Evolutionary conservation across 306 rosid genomes (phyloP).

Genomic region (Acacia acuminata): DNA sequence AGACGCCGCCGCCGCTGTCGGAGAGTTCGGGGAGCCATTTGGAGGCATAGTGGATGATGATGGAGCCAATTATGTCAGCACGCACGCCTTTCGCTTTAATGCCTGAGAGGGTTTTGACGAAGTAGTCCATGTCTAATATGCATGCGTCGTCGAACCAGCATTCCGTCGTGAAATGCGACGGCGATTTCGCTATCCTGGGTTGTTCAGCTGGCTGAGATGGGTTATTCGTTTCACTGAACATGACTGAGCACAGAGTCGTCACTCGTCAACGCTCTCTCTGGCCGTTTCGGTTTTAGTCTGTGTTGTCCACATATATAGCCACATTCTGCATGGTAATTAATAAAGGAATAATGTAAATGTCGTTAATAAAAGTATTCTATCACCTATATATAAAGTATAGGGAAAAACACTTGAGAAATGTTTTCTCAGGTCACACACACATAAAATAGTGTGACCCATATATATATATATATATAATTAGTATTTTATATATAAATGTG

Average conservation of each 20-base stretch:
- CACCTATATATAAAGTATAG: no score
- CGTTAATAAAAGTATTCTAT: no score
- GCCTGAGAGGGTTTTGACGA: slow-evolving; percentile 79
- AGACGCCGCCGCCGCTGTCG: slow-evolving; percentile 12
- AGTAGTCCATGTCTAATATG: slow-evolving; percentile 93
- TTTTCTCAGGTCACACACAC: no score
- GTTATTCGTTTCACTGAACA: slow-evolving; percentile 39
- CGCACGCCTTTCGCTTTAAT: slow-evolving; percentile 86
- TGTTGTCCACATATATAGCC: neutral
- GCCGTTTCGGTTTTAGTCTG: neutral
- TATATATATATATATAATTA: no score
- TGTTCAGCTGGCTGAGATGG: slow-evolving; percentile 31
- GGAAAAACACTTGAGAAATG: no score
- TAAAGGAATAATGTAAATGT: neutral
- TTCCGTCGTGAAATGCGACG: slow-evolving; percentile 53
- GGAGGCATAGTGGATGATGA: slow-evolving; percentile 87
- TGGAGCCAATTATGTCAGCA: slow-evolving; percentile 71
- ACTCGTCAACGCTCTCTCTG: neutral
- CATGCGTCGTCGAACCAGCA: slow-evolving; percentile 86
- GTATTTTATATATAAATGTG: no score
- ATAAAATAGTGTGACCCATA: no score
- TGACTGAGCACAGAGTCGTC: neutral
- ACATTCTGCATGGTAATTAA: no score
- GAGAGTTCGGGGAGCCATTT: slow-evolving; percentile 95
- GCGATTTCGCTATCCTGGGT: slow-evolving; percentile 42